Conservation (phyloP, 176 grass and related monocot species). For the maize (Zea mays) region DNA sequence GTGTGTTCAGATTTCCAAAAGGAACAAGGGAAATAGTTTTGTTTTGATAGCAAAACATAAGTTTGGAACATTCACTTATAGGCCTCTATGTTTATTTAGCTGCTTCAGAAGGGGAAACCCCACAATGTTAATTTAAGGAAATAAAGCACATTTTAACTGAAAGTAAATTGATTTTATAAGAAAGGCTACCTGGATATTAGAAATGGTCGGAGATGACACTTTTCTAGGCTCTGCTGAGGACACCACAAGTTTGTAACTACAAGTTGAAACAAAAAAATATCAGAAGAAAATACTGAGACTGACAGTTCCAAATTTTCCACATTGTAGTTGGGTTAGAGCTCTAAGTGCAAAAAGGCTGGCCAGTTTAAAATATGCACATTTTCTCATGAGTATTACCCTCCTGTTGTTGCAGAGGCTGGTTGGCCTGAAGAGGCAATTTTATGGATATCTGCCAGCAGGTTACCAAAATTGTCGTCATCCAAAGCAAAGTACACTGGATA, state of each 20-base stretch:
- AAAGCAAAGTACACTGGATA: conserved; percentile 92
- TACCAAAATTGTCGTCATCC: conserved; percentile 66
- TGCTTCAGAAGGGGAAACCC: background rate
- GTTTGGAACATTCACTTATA: conserved; percentile 7
- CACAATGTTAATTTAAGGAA: conserved; percentile 1
- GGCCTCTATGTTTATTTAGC: background rate
- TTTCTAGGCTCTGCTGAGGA: conserved; percentile 80
- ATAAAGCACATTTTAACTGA: conserved; percentile 12
- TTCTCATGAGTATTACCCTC: conserved; percentile 67
- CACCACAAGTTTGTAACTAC: conserved; percentile 86
- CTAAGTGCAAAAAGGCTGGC: conserved; percentile 8
- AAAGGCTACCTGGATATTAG: conserved; percentile 83
- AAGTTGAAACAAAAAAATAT: conserved; percentile 31
- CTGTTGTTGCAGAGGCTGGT: conserved; percentile 75
- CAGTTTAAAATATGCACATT: conserved; percentile 17
- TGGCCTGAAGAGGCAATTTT: conserved; percentile 71
- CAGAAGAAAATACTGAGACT: conserved; percentile 25
- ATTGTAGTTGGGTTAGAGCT: background rate
- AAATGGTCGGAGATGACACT: conserved; percentile 81
- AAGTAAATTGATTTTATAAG: background rate
- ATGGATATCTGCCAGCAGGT: conserved; percentile 69
- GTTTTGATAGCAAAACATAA: background rate
- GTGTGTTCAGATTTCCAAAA: conserved; percentile 20
- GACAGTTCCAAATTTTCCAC: background rate
- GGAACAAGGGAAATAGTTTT: background rate